Conservation (phyloP, 208 protist species). For the Acanthamoeba sp. region DNA sequence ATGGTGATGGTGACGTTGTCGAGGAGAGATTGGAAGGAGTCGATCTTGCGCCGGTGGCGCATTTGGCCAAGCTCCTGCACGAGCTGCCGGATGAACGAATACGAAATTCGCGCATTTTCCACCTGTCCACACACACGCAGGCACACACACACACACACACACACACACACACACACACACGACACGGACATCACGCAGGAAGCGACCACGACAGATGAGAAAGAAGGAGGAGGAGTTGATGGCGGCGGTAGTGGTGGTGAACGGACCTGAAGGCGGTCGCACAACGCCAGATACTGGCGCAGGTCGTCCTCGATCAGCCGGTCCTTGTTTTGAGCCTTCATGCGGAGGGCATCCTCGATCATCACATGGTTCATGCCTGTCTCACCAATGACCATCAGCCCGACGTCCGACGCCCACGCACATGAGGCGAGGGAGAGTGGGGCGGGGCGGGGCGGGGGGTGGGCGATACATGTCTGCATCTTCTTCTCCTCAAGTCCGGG, state of each 20-base stretch:
- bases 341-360: constrained; percentile 43
- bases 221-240: neutral
- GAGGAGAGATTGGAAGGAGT: constrained; percentile 25
- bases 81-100: constrained; percentile 15
- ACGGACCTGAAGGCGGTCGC: constrained; percentile 61
- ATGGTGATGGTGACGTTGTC: constrained; percentile 51
- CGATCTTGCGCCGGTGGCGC: constrained; percentile 27
- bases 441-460: too few relatives aligned
- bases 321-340: constrained; percentile 45
- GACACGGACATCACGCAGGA: too few relatives aligned
- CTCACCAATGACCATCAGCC: neutral
- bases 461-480: neutral
- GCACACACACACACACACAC: too few relatives aligned
- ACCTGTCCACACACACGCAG: neutral
- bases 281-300: constrained; percentile 63
- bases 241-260: neutral
- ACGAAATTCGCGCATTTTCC: constrained; percentile 33
- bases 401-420: neutral
- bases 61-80: neutral
- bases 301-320: constrained; percentile 57
- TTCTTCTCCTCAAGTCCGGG: neutral
- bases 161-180: too few relatives aligned
- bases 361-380: constrained; percentile 15
- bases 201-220: neutral
- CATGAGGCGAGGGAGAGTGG: too few relatives aligned